phyloP scores from a whole-genome alignment of 1,284 basidiomycete genomes.

The Cutaneotrichosporon dermatis region DNA sequence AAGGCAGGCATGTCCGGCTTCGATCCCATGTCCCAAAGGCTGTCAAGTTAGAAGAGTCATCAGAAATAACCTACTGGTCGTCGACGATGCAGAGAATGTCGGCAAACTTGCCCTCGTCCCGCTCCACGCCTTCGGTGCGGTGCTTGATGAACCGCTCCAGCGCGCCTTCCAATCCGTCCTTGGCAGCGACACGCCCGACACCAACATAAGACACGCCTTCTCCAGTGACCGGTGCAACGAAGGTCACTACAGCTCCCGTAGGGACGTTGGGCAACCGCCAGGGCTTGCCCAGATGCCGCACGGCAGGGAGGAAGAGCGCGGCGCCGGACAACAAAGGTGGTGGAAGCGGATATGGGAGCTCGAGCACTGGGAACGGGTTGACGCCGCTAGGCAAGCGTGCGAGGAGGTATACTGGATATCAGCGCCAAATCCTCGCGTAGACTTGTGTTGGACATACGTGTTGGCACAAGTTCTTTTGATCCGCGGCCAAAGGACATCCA shows the following conservation, averaged over 20 bases:
- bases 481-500: conserved; percentile 68
- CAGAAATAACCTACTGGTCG: conserved; percentile 39
- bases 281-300: conserved; percentile 37
- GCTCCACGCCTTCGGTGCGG: conserved; percentile 29
- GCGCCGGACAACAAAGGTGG: conserved; percentile 53
- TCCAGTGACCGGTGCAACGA: conserved; percentile 23
- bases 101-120: conserved; percentile 44
- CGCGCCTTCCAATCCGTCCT: conserved; percentile 39
- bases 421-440: not conserved
- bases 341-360: conserved; percentile 43
- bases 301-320: conserved; percentile 46
- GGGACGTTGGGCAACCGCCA: conserved; percentile 39
- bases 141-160: conserved; percentile 25
- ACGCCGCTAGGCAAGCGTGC: conserved; percentile 18
- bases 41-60: conserved; percentile 11
- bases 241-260: conserved; percentile 37
- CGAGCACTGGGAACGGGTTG: conserved; percentile 33
- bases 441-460: conserved; percentile 49
- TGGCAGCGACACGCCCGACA: conserved; percentile 38
- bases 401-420: conserved; percentile 42
- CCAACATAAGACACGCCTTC: conserved; percentile 37
- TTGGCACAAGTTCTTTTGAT: conserved; percentile 61
- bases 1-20: conserved; percentile 30
- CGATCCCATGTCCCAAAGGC: conserved; percentile 43
- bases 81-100: conserved; percentile 45